Evolutionary conservation across 1,284 basidiomycete species (phyloP), one percentile per base, ranked within the genome.

Genomic region (Prillingera fragicola): DNA sequence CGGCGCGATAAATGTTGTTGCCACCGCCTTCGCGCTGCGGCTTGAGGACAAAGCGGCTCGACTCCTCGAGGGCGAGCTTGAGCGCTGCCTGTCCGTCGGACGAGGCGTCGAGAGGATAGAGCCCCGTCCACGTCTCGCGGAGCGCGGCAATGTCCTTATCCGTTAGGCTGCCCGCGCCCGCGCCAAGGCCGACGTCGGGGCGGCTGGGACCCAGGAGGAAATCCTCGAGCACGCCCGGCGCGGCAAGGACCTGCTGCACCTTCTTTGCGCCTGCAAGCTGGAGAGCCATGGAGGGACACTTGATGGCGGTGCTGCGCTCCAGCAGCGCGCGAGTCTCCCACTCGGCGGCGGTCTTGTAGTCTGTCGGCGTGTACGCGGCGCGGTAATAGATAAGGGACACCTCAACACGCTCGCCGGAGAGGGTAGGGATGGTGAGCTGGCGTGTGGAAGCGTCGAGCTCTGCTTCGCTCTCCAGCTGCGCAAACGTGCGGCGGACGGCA

Each of bases 11-110:
- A 19, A 97, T 80, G 62, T 98, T 98, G 68, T 98, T 95, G 3
- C 94, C 94, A 0, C 95, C 94, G 5, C 95, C 94, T 74, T 98
- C 89, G 15, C 92, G 79, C 69, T 97, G 92, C 0, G 94, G 94
- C 68, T 98, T 97, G 38, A 97, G 77, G 3, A 97, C 95, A 34
- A 87, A 82, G 12, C 76, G 71, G 5, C 74, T 61, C 0, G 81
- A 75, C 10, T 76, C 58, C 3, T 72, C 67, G n/a, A 74, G 71
- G 0, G 86, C 87, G 29, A 79, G 72, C 12, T 63, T 52, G 18
- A 79, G 72, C 0, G 80, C 85, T 40, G 74, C 55, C 43, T 62
- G 41, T 0, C 74, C 76, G 0, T 72, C 43, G 7, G 52, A 49
- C 6, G 73, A 67, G 36, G 75, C 73, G 31, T 76, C 74, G 52